Evolutionary conservation across 2,329 filamentous ascomycete species (phyloP), one percentile per base, ranked within the genome.

Genomic region (Pseudogymnoascus pannorum): DNA sequence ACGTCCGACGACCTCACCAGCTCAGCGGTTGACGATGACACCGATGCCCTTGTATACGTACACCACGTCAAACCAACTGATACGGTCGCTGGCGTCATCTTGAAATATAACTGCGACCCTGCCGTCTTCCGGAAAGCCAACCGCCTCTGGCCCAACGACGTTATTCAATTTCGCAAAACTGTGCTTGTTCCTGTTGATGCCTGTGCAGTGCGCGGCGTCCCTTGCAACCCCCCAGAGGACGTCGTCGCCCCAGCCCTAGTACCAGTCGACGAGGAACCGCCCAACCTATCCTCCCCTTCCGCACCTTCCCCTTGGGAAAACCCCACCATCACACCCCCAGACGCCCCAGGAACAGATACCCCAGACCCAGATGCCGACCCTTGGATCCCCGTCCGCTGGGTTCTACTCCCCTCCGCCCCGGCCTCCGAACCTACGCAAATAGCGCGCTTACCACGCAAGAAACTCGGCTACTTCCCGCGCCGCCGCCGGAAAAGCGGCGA

Each of bases 131-230:
- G 91, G 62, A 94, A 90, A 72, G 87, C 91, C 38, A 99, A 99
- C 72, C 86, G 94, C 9, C 86, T 99, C 70, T 99, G 94, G 94
- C 91, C 92, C 5, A 91, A 92, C 65, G 94, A 97, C 71, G 91
- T 86, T 65, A 88, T 97, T 35, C 93, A 97, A 72, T 85, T 87
- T 57, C 86, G 92, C 63, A 90, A 90, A 69, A 87, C 85, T 65
- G 81, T 99, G 14, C 81, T 92, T 7, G 77, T 99, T 59, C 94
- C 94, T 0, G 91, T 97, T 4, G 92, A 96, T 72, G 88, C 91
- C 40, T 97, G 93, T 73, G 87, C 88, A 42, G 80, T 92, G 42
- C 94, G 92, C 70, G 92, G 93, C 29, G 82, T 86, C 58, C 82
- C 82, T 14, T 86, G 84, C 69, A 79, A 83, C n/a, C 73, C 79